phyloP scores from a whole-genome alignment of 345 rosid species.

The Psidium friedrichsthalianum region DNA sequence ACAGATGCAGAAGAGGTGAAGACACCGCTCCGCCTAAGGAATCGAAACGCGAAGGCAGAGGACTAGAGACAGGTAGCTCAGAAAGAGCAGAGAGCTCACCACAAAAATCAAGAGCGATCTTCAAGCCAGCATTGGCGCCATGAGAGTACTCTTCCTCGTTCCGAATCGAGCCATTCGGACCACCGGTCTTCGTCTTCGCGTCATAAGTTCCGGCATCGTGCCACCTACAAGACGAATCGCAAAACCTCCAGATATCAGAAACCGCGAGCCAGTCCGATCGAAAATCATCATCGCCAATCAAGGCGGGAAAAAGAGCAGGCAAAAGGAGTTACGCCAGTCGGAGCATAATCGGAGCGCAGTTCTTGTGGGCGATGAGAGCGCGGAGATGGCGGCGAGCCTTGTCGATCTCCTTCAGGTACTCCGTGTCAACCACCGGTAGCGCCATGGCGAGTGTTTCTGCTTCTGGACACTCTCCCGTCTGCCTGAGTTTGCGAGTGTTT shows the following conservation, averaged over 20 bases:
- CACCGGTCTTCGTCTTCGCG: conserved; percentile 71
- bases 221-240: conserved; percentile 44
- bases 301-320: neutral
- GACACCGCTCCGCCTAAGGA: neutral
- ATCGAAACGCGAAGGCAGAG: neutral
- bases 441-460: conserved; percentile 33
- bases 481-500: neutral
- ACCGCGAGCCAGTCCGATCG: neutral
- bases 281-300: neutral
- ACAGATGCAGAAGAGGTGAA: neutral
- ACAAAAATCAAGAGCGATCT: conserved; percentile 69
- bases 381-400: conserved; percentile 94
- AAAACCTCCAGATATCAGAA: neutral
- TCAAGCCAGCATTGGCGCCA: conserved; percentile 71
- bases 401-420: conserved; percentile 72
- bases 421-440: conserved; percentile 61
- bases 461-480: neutral
- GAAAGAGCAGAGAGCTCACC: conserved; percentile 26
- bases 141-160: conserved; percentile 71
- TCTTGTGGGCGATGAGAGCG: conserved; percentile 66
- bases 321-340: conserved; percentile 58
- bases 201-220: conserved; percentile 95
- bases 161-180: conserved; percentile 86
- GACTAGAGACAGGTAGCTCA: neutral
- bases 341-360: conserved; percentile 96